Evolutionary conservation across 2,329 filamentous ascomycete genomes (phyloP).

Genomic region (Neurospora crassa): DNA sequence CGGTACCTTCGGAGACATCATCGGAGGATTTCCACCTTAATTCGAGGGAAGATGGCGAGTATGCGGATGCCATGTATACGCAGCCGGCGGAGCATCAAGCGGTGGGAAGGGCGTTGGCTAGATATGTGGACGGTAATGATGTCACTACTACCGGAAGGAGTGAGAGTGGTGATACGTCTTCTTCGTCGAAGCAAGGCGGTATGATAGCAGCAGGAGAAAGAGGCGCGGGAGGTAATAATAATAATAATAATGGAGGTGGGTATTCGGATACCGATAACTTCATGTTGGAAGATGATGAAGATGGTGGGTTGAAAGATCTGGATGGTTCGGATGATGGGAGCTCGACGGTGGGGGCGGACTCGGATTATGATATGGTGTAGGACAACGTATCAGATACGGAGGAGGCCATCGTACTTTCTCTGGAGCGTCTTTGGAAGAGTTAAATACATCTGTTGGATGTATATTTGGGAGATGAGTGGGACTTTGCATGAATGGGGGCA

Average conservation of each 20-base stretch:
- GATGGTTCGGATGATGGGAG: constrained; percentile 12
- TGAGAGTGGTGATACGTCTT: background rate
- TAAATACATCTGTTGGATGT: background rate
- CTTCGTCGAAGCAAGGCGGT: background rate
- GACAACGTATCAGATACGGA: background rate
- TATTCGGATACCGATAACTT: constrained; percentile 1
- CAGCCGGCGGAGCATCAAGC: constrained; percentile 23
- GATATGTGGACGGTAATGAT: constrained; percentile 10
- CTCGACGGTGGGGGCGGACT: constrained; percentile 10
- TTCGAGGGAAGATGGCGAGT: constrained; percentile 19
- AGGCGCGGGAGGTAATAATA: background rate
- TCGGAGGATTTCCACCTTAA: constrained; percentile 27
- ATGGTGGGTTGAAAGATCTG: background rate
- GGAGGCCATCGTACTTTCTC: background rate
- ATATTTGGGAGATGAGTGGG: background rate
- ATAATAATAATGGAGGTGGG: background rate
- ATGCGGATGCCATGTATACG: constrained; percentile 24
- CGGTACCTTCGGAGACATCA: constrained; percentile 15
- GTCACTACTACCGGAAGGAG: background rate
- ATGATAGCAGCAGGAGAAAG: background rate
- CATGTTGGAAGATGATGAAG: constrained; percentile 6
- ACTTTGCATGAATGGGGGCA: background rate
- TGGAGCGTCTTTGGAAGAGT: background rate
- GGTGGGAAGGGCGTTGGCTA: constrained; percentile 12
- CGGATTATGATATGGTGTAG: background rate